These are phyloP conservation scores for Holtermannia corniformis DNA, from an alignment of 768 basidiomycete genomes.

Conservation along the genomic window DNA sequence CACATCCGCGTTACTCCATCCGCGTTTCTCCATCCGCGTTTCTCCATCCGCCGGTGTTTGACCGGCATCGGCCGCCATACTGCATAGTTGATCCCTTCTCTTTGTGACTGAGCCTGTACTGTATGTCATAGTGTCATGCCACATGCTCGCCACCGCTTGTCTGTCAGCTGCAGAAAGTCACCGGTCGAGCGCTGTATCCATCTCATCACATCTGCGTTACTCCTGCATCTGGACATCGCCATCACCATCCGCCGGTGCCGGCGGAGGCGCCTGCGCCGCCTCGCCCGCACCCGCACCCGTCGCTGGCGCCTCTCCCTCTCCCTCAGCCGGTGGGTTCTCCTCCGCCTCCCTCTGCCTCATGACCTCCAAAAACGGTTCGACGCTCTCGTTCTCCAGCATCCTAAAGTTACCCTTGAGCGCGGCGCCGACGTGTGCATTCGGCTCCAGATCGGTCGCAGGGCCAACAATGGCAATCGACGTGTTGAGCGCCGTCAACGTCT, in stretches of 20 bases:
- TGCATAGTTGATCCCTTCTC: no score
- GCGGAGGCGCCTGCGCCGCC: constrained; percentile 39
- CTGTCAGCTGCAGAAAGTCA: no score
- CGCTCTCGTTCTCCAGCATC: constrained; percentile 72
- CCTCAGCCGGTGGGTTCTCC: constrained; percentile 21
- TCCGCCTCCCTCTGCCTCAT: constrained; percentile 56
- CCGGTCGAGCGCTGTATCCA: no score
- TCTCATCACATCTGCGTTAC: no score
- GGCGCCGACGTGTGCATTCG: constrained; percentile 49
- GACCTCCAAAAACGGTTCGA: constrained; percentile 63
- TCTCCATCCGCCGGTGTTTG: no score
- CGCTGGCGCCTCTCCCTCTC: constrained; percentile 21
- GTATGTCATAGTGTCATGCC: no score
- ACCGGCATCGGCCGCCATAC: no score
- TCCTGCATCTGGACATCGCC: constrained; percentile 22
- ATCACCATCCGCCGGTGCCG: constrained; percentile 9
- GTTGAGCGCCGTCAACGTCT: constrained; percentile 84
- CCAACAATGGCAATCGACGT: constrained; percentile 93
- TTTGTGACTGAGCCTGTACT: no score
- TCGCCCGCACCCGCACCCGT: constrained; percentile 15
- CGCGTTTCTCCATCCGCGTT: no score
- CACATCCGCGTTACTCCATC: no score
- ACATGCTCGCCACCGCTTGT: no score
- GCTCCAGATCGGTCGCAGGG: constrained; percentile 42
- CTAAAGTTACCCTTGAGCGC: constrained; percentile 59